Evolutionary conservation across 345 rosid genomes (phyloP).

Genomic region (Syzygium aromaticum): DNA sequence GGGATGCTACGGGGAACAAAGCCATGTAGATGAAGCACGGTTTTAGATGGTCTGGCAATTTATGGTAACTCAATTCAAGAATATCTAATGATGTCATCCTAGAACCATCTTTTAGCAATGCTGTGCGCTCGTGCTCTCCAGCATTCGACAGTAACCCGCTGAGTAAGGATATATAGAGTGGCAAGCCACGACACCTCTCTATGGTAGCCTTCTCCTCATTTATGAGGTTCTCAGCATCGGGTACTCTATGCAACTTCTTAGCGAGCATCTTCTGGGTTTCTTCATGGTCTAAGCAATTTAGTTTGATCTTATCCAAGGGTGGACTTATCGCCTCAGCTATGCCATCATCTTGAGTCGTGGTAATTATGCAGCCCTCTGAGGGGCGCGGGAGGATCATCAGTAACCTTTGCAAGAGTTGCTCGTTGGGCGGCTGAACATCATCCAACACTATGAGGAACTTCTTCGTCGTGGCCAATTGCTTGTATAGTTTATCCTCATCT

Average conservation of each 20-base stretch:
- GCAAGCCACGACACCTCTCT: not conserved
- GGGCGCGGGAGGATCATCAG: not conserved
- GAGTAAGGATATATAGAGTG: not conserved
- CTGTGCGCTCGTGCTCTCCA: not conserved
- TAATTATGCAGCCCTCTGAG: not conserved
- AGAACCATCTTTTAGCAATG: not conserved
- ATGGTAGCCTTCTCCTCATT: no score
- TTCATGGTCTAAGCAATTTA: not conserved
- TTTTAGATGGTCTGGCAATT: constrained; percentile 4
- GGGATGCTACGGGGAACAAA: constrained; percentile 2
- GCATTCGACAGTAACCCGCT: not conserved
- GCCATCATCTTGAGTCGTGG: not conserved
- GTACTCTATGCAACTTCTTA: not conserved
- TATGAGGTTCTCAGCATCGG: not conserved
- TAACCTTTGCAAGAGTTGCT: not conserved
- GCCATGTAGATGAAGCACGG: constrained; percentile 9
- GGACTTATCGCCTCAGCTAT: not conserved
- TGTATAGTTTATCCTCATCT: not conserved
- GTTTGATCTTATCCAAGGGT: not conserved
- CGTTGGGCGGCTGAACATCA: not conserved
- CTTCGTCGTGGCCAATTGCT: not conserved
- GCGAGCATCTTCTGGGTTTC: not conserved
- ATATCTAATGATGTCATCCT: not conserved
- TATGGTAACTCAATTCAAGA: not conserved
- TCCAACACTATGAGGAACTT: constrained; percentile 14